These are phyloP conservation scores for Eimeria zaria DNA, from an alignment of 169 alveolate genomes.

Conservation along the genomic window DNA sequence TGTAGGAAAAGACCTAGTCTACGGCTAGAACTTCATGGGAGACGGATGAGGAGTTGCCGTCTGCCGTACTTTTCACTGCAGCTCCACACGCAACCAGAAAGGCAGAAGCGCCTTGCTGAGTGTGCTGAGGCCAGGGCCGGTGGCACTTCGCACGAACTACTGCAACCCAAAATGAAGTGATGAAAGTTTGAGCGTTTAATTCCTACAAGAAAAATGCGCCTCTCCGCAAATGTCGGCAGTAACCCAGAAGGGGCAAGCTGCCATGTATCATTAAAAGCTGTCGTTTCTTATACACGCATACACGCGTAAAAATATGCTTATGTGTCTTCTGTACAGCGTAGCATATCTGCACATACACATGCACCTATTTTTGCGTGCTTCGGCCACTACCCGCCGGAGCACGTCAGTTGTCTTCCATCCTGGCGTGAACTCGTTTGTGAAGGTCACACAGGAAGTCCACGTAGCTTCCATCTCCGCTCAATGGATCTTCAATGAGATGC, in stretches of 20 bases:
- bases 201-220: conserved; percentile 1
- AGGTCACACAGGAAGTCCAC: conserved; percentile 82
- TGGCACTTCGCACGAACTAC: not conserved
- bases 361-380: not conserved
- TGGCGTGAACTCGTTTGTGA: conserved; percentile 79
- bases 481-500: conserved; percentile 80
- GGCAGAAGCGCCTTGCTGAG: not conserved
- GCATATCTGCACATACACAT: not conserved
- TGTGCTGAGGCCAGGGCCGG: not conserved
- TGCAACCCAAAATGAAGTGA: conserved; percentile 12
- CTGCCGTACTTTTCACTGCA: not conserved
- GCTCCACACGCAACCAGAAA: not conserved
- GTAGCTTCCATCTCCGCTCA: conserved; percentile 83
- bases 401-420: conserved; percentile 74
- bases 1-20: not conserved
- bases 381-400: not conserved
- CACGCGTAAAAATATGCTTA: not conserved
- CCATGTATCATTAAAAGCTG: not conserved
- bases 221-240: conserved; percentile 5
- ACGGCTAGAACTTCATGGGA: not conserved
- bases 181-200: not conserved
- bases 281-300: not conserved
- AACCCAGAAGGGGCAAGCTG: not conserved
- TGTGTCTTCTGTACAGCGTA: not conserved
- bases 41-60: not conserved